phyloP scores from a whole-genome alignment of 306 rosid species.

The Astragalus glycyphyllos region DNA sequence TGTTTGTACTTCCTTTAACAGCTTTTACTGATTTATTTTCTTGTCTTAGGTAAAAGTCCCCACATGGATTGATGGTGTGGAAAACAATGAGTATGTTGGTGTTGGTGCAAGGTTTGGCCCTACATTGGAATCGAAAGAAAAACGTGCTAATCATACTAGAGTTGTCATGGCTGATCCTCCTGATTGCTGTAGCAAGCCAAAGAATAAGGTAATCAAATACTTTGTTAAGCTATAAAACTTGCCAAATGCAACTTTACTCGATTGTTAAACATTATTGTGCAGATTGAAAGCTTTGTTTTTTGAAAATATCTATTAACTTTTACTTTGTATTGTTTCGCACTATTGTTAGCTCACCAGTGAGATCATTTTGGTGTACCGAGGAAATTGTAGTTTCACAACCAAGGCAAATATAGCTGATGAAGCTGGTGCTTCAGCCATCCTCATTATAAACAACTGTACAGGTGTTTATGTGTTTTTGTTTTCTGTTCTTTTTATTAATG shows the following conservation, averaged over 20 bases:
- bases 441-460: slow-evolving; percentile 79
- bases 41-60: slow-evolving; percentile 84
- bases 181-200: slow-evolving; percentile 77
- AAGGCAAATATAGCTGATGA: slow-evolving; percentile 91
- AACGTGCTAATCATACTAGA: slow-evolving; percentile 80
- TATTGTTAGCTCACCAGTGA: slow-evolving; percentile 77
- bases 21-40: slow-evolving; percentile 30
- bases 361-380: slow-evolving; percentile 88
- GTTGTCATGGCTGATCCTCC: slow-evolving; percentile 98
- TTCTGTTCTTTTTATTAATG: slow-evolving; percentile 3
- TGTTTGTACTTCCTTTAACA: not conserved
- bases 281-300: slow-evolving; percentile 35
- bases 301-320: slow-evolving; percentile 35
- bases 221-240: slow-evolving; percentile 31
- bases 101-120: slow-evolving; percentile 97
- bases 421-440: slow-evolving; percentile 90
- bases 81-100: slow-evolving; percentile 78
- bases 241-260: slow-evolving; percentile 22
- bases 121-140: slow-evolving; percentile 87
- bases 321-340: slow-evolving; percentile 48
- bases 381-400: slow-evolving; percentile 90
- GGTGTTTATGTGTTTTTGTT: slow-evolving; percentile 53
- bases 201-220: slow-evolving; percentile 60
- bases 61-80: slow-evolving; percentile 75
- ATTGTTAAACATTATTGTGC: slow-evolving; percentile 30